Percentiles rank a stretch among this genome's conserved stretches.
phyloP scores from a whole-genome alignment of 208 protist genomes.

The Trypanosoma theileri region DNA sequence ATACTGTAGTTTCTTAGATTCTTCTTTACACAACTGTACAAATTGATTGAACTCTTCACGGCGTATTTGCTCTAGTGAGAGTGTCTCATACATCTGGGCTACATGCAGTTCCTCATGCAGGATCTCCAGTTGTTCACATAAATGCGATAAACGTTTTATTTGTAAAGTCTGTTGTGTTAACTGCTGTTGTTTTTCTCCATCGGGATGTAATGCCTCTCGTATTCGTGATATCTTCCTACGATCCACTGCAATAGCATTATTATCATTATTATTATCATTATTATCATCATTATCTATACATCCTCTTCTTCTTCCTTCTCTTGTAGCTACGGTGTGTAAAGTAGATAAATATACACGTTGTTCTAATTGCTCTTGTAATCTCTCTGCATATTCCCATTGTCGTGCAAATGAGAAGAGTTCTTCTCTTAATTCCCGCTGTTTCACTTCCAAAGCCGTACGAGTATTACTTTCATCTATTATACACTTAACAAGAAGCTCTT shows the following conservation, averaged over 20 bases:
- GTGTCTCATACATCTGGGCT: constrained; percentile 1
- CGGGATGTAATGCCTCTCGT: background rate
- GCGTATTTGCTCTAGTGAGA: background rate
- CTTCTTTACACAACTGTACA: background rate
- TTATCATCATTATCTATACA: background rate
- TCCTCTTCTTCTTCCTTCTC: no score
- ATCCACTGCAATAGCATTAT: background rate
- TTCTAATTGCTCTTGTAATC: constrained; percentile 8
- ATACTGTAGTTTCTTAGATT: background rate
- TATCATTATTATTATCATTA: no score
- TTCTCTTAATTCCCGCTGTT: background rate
- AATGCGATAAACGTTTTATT: constrained; percentile 1
- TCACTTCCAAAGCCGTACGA: background rate
- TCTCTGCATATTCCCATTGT: background rate
- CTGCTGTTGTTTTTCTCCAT: constrained; percentile 11
- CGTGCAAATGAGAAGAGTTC: constrained; percentile 1
- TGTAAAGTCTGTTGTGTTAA: background rate
- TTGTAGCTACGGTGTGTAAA: background rate
- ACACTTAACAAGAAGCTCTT: constrained; percentile 3
- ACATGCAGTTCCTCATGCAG: constrained; percentile 20
- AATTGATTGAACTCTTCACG: background rate
- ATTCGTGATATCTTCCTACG: constrained; percentile 2
- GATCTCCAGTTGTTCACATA: constrained; percentile 1
- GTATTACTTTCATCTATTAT: background rate
- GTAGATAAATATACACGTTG: constrained; percentile 10